phyloP scores from a whole-genome alignment of 2,329 filamentous ascomycete species.

The Paraphaeosphaeria minitans region DNA sequence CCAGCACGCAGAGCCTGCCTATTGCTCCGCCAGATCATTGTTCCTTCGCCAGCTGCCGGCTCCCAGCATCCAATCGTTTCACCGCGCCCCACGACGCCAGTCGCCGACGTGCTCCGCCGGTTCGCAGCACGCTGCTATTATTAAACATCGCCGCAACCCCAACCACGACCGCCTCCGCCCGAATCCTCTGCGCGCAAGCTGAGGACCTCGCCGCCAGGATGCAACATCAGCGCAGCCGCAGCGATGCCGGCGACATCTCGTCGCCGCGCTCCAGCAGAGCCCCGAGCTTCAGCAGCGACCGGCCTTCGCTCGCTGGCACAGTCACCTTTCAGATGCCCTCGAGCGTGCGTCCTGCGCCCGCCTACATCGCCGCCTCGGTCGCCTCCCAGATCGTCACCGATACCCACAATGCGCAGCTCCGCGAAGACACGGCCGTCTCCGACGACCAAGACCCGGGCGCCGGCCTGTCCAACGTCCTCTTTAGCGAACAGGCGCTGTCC shows the following conservation, averaged over 20 bases:
- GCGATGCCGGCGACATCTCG: conserved; percentile 38
- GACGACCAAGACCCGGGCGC: conserved; percentile 64
- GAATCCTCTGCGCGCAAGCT: neutral
- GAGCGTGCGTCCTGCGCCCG: conserved; percentile 74
- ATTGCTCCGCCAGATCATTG: neutral
- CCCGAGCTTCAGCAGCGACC: conserved; percentile 71
- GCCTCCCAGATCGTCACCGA: conserved; percentile 92
- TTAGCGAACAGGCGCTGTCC: conserved; percentile 73
- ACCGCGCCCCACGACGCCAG: conserved; percentile 11
- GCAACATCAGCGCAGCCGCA: conserved; percentile 45
- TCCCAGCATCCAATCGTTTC: conserved; percentile 7
- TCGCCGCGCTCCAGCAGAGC: conserved; percentile 47
- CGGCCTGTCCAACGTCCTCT: conserved; percentile 70
- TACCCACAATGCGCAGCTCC: conserved; percentile 77
- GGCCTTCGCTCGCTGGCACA: conserved; percentile 63
- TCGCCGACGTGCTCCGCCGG: conserved; percentile 19
- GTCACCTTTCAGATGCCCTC: conserved; percentile 65
- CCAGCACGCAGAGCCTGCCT: neutral
- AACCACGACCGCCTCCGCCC: conserved; percentile 7
- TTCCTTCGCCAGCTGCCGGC: neutral
- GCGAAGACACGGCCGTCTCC: conserved; percentile 68
- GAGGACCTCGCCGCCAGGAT: conserved; percentile 18
- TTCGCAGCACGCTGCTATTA: conserved; percentile 19
- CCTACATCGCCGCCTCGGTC: conserved; percentile 85
- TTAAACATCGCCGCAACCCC: neutral